Conservation (phyloP, 2,329 filamentous ascomycete genomes). For the Aspergillus hortae region DNA sequence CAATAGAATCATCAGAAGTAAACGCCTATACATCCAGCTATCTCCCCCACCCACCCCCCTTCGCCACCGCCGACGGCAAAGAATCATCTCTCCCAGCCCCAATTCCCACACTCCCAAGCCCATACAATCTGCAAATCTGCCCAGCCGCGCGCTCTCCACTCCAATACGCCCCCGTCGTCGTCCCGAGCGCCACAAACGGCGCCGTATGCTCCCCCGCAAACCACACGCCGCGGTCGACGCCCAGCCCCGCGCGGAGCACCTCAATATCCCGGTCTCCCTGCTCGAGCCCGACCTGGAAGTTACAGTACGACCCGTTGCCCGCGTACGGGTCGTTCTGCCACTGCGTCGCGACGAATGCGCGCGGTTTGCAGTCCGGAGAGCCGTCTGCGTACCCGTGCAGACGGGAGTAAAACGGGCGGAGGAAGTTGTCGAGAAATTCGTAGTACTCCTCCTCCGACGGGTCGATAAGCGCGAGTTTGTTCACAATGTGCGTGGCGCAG, state of each 20-base stretch:
- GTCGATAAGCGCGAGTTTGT: constrained; percentile 25
- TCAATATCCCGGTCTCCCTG: constrained; percentile 70
- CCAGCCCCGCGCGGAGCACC: constrained; percentile 50
- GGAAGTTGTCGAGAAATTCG: constrained; percentile 60
- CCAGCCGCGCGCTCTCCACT: constrained; percentile 75
- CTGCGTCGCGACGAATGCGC: constrained; percentile 63
- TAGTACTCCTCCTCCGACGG: constrained; percentile 48
- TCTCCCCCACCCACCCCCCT: neutral
- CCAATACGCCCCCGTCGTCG: constrained; percentile 88
- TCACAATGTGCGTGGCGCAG: constrained; percentile 38
- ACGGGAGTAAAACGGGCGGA: constrained; percentile 72
- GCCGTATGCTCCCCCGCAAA: constrained; percentile 87
- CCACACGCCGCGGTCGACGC: constrained; percentile 65
- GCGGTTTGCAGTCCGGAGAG: constrained; percentile 59
- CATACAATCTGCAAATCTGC: constrained; percentile 41
- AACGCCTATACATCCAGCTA: no score
- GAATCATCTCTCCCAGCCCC: constrained; percentile 27
- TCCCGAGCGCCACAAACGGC: constrained; percentile 84
- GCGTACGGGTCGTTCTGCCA: constrained; percentile 79
- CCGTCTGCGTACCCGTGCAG: constrained; percentile 63
- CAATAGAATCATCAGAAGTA: no score
- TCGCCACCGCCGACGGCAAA: constrained; percentile 24
- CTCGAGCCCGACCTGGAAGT: constrained; percentile 74
- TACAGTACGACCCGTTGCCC: constrained; percentile 77
- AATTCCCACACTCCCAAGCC: constrained; percentile 22